A percentile compares a stretch with the other conserved stretches of the same genome.
These are phyloP conservation scores for Aeminium ludgeri DNA, from an alignment of 495 filamentous ascomycete species.

Conservation along the genomic window DNA sequence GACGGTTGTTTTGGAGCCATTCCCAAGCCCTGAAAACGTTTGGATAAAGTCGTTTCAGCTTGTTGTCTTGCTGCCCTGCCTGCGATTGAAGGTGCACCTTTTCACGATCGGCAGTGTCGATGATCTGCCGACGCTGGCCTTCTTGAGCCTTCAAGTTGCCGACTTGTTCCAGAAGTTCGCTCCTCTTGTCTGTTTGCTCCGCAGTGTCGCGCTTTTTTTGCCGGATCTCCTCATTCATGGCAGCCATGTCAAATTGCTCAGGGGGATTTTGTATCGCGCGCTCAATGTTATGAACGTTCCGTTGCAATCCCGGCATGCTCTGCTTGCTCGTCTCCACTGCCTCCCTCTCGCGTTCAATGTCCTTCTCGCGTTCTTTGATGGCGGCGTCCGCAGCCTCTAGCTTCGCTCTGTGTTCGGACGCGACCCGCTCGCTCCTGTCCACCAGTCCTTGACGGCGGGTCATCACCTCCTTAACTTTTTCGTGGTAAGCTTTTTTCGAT, in stretches of 20 bases:
- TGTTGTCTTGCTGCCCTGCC: conserved; percentile 52
- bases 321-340: conserved; percentile 33
- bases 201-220: conserved; percentile 32
- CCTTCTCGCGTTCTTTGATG: conserved; percentile 37
- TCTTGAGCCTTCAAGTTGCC: conserved; percentile 14
- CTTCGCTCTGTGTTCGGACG: conserved; percentile 31
- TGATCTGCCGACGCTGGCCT: conserved; percentile 20
- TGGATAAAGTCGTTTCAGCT: conserved; percentile 36
- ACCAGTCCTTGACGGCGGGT: conserved; percentile 34
- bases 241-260: conserved; percentile 35
- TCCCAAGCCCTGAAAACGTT: conserved; percentile 58
- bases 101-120: conserved; percentile 27
- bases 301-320: conserved; percentile 30
- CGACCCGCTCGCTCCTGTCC: conserved; percentile 34
- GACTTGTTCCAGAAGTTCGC: conserved; percentile 3
- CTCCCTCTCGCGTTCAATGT: conserved; percentile 42
- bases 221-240: conserved; percentile 32
- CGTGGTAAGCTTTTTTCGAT: conserved; percentile 22
- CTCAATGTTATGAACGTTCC: conserved; percentile 29
- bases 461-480: conserved; percentile 32
- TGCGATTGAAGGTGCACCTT: conserved; percentile 53
- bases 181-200: conserved; percentile 24
- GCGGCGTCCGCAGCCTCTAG: conserved; percentile 37
- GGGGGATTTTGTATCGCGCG: conserved; percentile 33
- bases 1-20: conserved; percentile 58